phyloP scores from a whole-genome alignment of 495 filamentous ascomycete species.

The Aeminium ludgeri region DNA sequence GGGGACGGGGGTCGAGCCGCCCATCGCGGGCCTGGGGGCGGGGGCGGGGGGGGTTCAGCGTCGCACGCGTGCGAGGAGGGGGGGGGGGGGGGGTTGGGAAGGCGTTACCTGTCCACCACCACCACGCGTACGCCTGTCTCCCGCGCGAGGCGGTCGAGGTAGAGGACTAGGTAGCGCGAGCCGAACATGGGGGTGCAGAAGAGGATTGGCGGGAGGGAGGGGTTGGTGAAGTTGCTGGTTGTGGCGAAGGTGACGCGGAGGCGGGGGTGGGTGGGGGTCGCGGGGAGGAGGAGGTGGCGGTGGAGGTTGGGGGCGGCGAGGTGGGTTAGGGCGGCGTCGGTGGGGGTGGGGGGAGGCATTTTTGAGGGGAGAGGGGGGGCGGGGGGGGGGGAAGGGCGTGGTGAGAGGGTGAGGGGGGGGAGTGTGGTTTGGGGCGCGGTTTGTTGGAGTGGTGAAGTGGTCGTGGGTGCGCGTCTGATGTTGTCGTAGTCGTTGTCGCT shows the following conservation, averaged over 20 bases:
- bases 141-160: conserved; percentile 7
- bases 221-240: conserved; percentile 13
- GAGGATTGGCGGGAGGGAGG: conserved; percentile 8
- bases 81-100: background rate
- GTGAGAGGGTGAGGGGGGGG: too few species aligned
- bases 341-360: too few species aligned
- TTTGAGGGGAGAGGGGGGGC: too few species aligned
- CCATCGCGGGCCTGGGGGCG: conserved; percentile 19
- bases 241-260: conserved; percentile 13
- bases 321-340: too few species aligned
- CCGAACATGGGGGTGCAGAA: conserved; percentile 16
- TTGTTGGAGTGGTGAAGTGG: too few species aligned
- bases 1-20: conserved; percentile 29
- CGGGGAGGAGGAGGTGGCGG: conserved; percentile 13
- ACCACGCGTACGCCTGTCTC: conserved; percentile 11
- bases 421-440: too few species aligned
- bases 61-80: background rate
- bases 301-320: conserved; percentile 36
- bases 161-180: conserved; percentile 1
- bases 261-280: conserved; percentile 3
- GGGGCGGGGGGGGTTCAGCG: conserved; percentile 1
- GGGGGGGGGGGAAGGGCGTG: too few species aligned
- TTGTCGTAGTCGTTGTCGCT: too few species aligned
- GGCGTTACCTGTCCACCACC: conserved; percentile 10
- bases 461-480: too few species aligned